Base-by-base conservation (phyloP, 192 early-diverging fungal genomes). In the Pilaira anomala region DNA sequence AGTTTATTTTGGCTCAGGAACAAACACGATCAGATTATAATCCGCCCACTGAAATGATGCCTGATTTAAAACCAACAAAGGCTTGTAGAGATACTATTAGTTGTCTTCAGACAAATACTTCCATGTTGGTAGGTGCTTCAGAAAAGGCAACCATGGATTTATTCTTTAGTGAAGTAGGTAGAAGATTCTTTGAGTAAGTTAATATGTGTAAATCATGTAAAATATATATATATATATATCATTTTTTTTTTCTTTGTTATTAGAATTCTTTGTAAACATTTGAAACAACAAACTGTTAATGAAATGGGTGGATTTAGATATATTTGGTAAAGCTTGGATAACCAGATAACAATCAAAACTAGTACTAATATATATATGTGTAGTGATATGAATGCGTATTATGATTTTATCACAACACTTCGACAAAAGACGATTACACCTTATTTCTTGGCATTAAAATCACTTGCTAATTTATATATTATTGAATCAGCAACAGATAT, bases 81-180 rank as follows among this genome's bases (percentile, higher is more conserved):
- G 93, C 96, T 16, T 97, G 95, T 54, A 58, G 65, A 40, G 79
- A 85, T 28, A 86, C 87, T 0, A 85, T 97, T 50, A 87, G 85
- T 48, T 91, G 88, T 69, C 69, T 98, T 48, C 83, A 85, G 30
- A 79, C 83, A 9, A 92, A 93, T 60, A 85, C 87, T 1, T 82
- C 84, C 56, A 76, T 92, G 61, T 64, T 98, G 60, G 75, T 67
- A 41, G 90, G 92, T 40, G 83, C 83, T 6, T 83, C 89, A 13
- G 92, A 98, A 53, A 89, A 91, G 73, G 74, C 89, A 49, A 94
- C 92, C 28, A 80, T 93, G 65, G 90, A 94, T 60, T 88, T 98
- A 36, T 95, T 95, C 74, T 85, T 92, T 54, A 88, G 87, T 63
- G 96, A 98, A 72, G 81, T 97, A 54, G 93, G 88, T 42, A 68